Base-by-base conservation (phyloP, 116 monocot species). In the Iris pallida region DNA sequence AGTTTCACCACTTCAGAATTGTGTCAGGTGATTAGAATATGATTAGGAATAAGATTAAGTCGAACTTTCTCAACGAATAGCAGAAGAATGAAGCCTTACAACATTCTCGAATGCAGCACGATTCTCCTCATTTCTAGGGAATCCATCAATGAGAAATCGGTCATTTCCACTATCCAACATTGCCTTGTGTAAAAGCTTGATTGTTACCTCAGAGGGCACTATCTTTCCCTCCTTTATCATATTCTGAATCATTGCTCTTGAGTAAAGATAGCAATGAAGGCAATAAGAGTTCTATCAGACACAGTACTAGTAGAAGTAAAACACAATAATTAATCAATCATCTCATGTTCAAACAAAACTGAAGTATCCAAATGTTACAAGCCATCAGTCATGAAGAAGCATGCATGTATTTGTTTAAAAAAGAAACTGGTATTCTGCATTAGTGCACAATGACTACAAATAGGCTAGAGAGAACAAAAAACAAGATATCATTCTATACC, bases 191-290 rank as follows among this genome's bases (percentile, higher is more conserved):
- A 94, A 64, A 57, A 94, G 83, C 77, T 79, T 86, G 53, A 90
- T 76, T 63, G 84, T 85, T 13, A 90, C 78, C 53, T 87, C 80
- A 49, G 94, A 78, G 18, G 89, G 84, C 9, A 89, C 87, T 71
- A 94, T 81, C 61, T 94, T 85, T 46, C 94, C 94, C 68, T 94
- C 90, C 49, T 87, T 84, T 63, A 90, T 94, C 82, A 93, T 82
- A 70, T 82, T 85, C 55, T 89, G 84, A 41, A 93, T 82, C 93
- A 94, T 94, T 6, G 79, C 69, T 17, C 90, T 94, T 79, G 20
- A 52, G 13, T n/a, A 0, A 65, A 48, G 8, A 19, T 41, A 42
- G 59, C 13, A 71, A 53, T 43, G 18, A 58, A 47, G 0, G 42
- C 0, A 18, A 13, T 30, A 30, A 30, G 30, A 30, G 30, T 30